Conservation (phyloP, 1,284 basidiomycete species). For the Ustilago lituana region DNA sequence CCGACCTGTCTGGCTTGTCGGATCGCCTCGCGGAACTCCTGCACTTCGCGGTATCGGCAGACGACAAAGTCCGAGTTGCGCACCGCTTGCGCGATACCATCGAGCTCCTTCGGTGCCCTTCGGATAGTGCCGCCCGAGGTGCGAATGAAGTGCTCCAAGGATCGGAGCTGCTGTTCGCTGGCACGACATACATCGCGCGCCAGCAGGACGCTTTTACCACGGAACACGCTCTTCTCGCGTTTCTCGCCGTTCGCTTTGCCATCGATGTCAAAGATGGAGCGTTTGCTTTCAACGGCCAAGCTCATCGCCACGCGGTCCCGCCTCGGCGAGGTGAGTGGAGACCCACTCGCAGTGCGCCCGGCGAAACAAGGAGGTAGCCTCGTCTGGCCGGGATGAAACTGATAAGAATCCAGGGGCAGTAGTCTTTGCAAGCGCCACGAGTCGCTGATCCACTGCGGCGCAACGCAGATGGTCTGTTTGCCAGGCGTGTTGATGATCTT, state of each 20-base stretch:
- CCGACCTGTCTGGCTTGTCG: conserved; percentile 75
- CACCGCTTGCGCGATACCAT: conserved; percentile 50
- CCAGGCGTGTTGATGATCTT: conserved; percentile 71
- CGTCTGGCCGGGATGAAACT: conserved; percentile 73
- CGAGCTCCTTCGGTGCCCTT: conserved; percentile 36
- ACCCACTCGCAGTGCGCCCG: conserved; percentile 25
- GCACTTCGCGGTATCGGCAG: conserved; percentile 75
- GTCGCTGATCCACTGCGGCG: conserved; percentile 87
- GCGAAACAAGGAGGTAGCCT: conserved; percentile 46
- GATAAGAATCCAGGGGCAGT: conserved; percentile 73
- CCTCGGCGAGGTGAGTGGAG: conserved; percentile 37
- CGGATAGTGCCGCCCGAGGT: conserved; percentile 33
- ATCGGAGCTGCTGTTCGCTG: conserved; percentile 64
- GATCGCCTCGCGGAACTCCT: conserved; percentile 78
- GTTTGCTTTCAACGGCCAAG: conserved; percentile 7
- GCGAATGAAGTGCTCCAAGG: conserved; percentile 65
- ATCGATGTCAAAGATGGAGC: not conserved
- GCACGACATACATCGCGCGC: conserved; percentile 49
- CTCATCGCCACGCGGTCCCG: conserved; percentile 32
- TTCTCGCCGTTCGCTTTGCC: conserved; percentile 3
- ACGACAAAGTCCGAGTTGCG: conserved; percentile 75
- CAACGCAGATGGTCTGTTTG: conserved; percentile 73
- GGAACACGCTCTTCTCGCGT: conserved; percentile 23
- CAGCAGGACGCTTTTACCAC: conserved; percentile 41
- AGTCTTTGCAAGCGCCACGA: conserved; percentile 75